A percentile compares a stretch with the other conserved stretches of the same genome.
Conservation (phyloP, 148 eudicot genomes). For the Limonium bicolor region DNA sequence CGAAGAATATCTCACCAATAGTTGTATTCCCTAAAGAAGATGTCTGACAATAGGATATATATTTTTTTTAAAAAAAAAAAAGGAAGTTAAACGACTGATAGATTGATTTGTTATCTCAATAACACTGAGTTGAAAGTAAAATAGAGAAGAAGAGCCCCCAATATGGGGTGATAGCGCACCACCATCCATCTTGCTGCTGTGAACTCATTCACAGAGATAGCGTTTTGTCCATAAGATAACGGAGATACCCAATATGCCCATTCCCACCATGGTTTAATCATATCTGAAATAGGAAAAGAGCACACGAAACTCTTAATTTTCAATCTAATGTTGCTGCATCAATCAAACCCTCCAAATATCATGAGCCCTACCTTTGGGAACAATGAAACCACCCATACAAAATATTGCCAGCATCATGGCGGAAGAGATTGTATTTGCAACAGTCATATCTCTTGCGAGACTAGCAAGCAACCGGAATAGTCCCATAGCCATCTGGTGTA, state of each 20-base stretch:
- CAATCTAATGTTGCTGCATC: background rate
- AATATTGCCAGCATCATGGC: conserved; percentile 38
- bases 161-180: conserved; percentile 17
- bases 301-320: background rate
- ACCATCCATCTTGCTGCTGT: conserved; percentile 63
- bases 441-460: conserved; percentile 59
- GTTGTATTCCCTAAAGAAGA: conserved; percentile 28
- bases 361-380: conserved; percentile 41
- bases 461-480: conserved; percentile 67
- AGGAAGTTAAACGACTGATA: background rate
- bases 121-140: background rate
- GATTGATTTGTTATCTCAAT: background rate
- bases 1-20: conserved; percentile 35
- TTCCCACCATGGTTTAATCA: conserved; percentile 77
- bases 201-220: conserved; percentile 76
- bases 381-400: conserved; percentile 66
- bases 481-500: conserved; percentile 87
- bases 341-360: background rate
- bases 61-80: too few relatives aligned
- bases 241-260: conserved; percentile 97
- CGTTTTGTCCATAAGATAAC: conserved; percentile 62
- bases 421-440: conserved; percentile 64
- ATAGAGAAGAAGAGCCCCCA: background rate
- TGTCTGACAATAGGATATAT: conserved; percentile 15
- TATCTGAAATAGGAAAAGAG: conserved; percentile 25